These are phyloP conservation scores for Fusarium virguliforme DNA, from an alignment of 2,329 filamentous ascomycete species.

Conservation along the genomic window DNA sequence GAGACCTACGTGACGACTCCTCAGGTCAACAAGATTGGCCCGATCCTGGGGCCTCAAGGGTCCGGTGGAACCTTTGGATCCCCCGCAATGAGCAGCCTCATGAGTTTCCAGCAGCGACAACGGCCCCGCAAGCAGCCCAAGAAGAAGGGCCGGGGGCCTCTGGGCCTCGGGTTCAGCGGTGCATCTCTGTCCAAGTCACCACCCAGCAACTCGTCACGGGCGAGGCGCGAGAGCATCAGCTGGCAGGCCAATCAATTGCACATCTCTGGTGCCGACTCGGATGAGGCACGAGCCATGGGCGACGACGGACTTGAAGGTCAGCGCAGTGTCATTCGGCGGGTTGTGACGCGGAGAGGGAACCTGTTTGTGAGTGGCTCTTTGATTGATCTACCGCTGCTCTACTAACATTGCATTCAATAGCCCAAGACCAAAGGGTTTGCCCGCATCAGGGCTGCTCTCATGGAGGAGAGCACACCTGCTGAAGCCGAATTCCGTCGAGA, in stretches of 20 bases:
- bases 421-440: constrained; percentile 98
- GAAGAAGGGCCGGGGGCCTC: constrained; percentile 66
- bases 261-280: constrained; percentile 78
- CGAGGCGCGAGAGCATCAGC: constrained; percentile 89
- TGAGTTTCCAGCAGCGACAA: constrained; percentile 87
- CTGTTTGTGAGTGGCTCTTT: constrained; percentile 77
- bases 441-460: constrained; percentile 88
- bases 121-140: constrained; percentile 78
- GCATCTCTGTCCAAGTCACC: constrained; percentile 79
- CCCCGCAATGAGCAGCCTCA: constrained; percentile 81
- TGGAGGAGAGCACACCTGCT: constrained; percentile 89
- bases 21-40: constrained; percentile 75
- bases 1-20: constrained; percentile 89
- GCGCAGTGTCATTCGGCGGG: constrained; percentile 83
- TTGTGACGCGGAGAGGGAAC: constrained; percentile 90
- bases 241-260: constrained; percentile 92
- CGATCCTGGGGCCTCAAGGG: constrained; percentile 64
- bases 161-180: constrained; percentile 68
- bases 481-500: constrained; percentile 92
- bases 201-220: constrained; percentile 68
- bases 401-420: constrained; percentile 63
- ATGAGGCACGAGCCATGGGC: constrained; percentile 80
- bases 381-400: constrained; percentile 1
- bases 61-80: constrained; percentile 76
- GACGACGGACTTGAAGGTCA: constrained; percentile 70